These are phyloP conservation scores for Eucalyptus pauciflora DNA, from an alignment of 345 rosid species.

Conservation along the genomic window DNA sequence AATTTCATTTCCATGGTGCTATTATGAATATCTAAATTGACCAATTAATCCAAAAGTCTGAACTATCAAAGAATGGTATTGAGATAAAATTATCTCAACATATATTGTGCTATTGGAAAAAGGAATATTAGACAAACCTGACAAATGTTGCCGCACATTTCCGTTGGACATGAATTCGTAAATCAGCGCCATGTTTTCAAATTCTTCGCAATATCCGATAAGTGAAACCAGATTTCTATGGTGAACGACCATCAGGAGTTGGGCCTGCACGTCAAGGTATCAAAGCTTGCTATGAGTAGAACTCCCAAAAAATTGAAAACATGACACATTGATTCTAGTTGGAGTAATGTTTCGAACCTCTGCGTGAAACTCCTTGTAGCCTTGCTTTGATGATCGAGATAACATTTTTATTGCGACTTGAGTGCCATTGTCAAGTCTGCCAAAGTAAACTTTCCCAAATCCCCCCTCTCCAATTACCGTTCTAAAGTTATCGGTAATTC, in stretches of 20 bases:
- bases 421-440: not conserved
- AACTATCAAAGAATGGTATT: not conserved
- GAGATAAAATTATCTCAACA: not conserved
- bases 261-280: not conserved
- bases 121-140: not conserved
- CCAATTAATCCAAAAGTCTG: not conserved
- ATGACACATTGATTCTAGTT: too few relatives aligned
- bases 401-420: constrained; percentile 15
- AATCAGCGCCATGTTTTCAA: too few relatives aligned
- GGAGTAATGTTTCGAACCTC: too few relatives aligned
- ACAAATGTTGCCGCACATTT: constrained; percentile 4
- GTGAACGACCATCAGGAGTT: not conserved
- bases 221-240: constrained; percentile 15
- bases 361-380: constrained; percentile 5
- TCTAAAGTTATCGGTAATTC: constrained; percentile 5
- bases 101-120: not conserved
- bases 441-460: constrained; percentile 15
- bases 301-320: too few relatives aligned
- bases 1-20: not conserved
- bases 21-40: not conserved
- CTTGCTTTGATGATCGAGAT: constrained; percentile 1
- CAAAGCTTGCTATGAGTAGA: not conserved
- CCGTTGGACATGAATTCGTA: constrained; percentile 15
- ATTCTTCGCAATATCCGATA: constrained; percentile 19
- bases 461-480: constrained; percentile 4